phyloP scores from a whole-genome alignment of 1,284 basidiomycete species.

The Xerocomus amazonicus region DNA sequence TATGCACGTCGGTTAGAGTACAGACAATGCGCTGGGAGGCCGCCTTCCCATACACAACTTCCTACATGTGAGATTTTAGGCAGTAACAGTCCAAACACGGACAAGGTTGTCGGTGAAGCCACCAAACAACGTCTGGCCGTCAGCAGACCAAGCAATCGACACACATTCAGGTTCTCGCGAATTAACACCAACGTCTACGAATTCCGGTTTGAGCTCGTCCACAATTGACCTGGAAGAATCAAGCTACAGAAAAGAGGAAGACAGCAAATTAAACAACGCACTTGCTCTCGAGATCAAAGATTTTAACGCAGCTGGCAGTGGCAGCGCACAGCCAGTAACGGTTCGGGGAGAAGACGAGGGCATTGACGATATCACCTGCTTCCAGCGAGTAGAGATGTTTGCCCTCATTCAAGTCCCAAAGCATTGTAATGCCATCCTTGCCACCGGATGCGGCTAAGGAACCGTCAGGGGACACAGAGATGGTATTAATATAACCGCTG shows the following conservation, averaged over 20 bases:
- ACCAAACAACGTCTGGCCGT: conserved; percentile 95
- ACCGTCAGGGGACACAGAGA: conserved; percentile 98
- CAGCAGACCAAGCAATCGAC: conserved; percentile 98
- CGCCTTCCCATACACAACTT: conserved; percentile 29
- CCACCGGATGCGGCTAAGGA: conserved; percentile 99
- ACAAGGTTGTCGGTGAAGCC: conserved; percentile 92
- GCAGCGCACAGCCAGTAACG: conserved; percentile 99
- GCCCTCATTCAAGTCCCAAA: conserved; percentile 99
- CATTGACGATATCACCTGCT: conserved; percentile 98
- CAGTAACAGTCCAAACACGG: conserved; percentile 88
- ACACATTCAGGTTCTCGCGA: conserved; percentile 92
- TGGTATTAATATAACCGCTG: conserved; percentile 98
- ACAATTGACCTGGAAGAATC: conserved; percentile 78
- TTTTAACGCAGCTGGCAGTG: conserved; percentile 97
- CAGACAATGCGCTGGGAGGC: conserved; percentile 22
- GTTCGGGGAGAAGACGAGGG: conserved; percentile 99
- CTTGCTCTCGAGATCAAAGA: conserved; percentile 99
- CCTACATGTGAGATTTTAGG: conserved; percentile 46
- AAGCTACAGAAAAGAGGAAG: conserved; percentile 7
- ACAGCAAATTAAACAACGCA: conserved; percentile 40
- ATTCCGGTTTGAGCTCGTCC: conserved; percentile 96
- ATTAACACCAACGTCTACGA: conserved; percentile 74
- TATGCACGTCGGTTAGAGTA: conserved; percentile 21
- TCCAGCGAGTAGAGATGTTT: conserved; percentile 99
- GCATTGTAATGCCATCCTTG: conserved; percentile 99